Evolutionary conservation across 345 rosid species (phyloP), one percentile per base, ranked within the genome.

Genomic region (Trapa bicornis): DNA sequence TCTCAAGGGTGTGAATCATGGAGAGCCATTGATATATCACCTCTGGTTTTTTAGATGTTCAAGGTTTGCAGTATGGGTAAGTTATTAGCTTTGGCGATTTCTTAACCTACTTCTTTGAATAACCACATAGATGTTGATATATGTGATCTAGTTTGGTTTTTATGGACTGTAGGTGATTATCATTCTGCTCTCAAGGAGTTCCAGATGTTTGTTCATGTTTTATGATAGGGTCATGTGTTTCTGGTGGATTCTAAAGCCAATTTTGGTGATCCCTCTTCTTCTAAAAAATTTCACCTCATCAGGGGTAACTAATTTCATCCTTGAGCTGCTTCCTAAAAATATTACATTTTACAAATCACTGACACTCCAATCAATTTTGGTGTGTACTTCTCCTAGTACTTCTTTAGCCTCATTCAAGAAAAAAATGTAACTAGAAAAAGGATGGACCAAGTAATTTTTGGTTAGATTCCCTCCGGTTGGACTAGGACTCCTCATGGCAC

Each of bases 221-320:
- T 64, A 67, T 60, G 67, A 78, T 71, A 73, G 67, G 67, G 33
- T 84, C 64, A 71, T 87, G 48, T 87, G 87, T 76, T 75, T 89
- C 80, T 87, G 94, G 94, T 92, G 96, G 94, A 69, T 77, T 71
- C 38, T 87, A 66, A 89, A 85, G 78, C 71, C 82, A 53, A 2
- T 87, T 50, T 61, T 71, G 37, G 85, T 75, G 64, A 67, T 81
- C 57, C 66, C 86, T 47, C 82, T 77, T 82, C 79, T 89, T 71
- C 80, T 69, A 57, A 74, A 32, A 50, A 10, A 72, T 61, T 83
- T 83, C 78, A 56, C 70, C 62, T 76, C 74, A 64, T 66, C 64
- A 45, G 85, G 81, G 83, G 81, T 78, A 77, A 52, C 32, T 29
- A 37, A 61, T 67, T 43, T 67, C 60, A 47, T 53, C 12, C 0